Percentiles rank a stretch among this genome's conserved stretches.
phyloP scores from a whole-genome alignment of 371 early-diverging fungal species.

The Mucor piriformis region DNA sequence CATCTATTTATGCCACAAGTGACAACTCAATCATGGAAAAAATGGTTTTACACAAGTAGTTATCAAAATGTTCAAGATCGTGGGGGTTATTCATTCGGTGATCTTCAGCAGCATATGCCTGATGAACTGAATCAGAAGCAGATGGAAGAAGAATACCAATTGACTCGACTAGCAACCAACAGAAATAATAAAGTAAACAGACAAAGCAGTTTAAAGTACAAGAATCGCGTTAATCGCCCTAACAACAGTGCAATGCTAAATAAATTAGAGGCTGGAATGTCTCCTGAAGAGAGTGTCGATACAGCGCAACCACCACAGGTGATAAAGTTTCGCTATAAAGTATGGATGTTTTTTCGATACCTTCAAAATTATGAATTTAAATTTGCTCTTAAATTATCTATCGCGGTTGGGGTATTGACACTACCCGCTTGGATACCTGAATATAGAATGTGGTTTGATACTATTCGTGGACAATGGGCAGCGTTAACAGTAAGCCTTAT shows the following conservation, averaged over 20 bases:
- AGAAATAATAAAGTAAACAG: constrained; percentile 1
- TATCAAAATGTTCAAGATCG: constrained; percentile 41
- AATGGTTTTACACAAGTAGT: constrained; percentile 45
- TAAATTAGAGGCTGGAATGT: neutral
- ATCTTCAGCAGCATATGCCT: constrained; percentile 23
- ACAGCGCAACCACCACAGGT: constrained; percentile 18
- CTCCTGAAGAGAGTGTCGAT: neutral
- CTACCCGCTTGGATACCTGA: constrained; percentile 53
- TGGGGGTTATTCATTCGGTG: constrained; percentile 38
- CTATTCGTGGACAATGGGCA: constrained; percentile 59
- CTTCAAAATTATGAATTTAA: constrained; percentile 53
- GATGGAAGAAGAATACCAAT: constrained; percentile 34
- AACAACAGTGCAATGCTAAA: neutral
- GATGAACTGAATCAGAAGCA: constrained; percentile 14
- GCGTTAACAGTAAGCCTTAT: constrained; percentile 39
- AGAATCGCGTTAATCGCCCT: neutral
- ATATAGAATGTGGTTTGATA: constrained; percentile 33
- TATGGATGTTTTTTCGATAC: constrained; percentile 47
- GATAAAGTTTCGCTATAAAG: constrained; percentile 40
- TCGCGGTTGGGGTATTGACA: constrained; percentile 41
- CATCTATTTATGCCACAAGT: constrained; percentile 58
- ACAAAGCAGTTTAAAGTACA: neutral
- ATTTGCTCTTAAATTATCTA: constrained; percentile 58
- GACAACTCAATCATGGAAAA: constrained; percentile 53
- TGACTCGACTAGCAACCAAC: constrained; percentile 28